These are phyloP conservation scores for Metarhizium robertsii DNA, from an alignment of 2,329 filamentous ascomycete genomes.

Conservation along the genomic window DNA sequence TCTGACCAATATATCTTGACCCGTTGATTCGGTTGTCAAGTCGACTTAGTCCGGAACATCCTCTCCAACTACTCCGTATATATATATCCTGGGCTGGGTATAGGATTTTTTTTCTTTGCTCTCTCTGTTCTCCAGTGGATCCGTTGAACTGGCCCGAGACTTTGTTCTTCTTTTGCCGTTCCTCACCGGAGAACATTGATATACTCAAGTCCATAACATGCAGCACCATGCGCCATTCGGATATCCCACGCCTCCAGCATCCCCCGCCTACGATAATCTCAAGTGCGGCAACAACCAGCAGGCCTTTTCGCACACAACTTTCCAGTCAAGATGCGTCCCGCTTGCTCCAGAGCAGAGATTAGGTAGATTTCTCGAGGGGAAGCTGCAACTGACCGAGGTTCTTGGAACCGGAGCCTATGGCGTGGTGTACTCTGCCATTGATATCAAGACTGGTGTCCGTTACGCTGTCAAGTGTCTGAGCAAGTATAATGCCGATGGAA, in stretches of 20 bases:
- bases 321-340: conserved; percentile 41
- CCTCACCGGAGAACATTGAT: conserved; percentile 14
- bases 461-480: conserved; percentile 97
- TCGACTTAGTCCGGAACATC: conserved; percentile 1
- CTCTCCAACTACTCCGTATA: background rate
- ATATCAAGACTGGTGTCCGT: conserved; percentile 67
- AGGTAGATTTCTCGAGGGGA: conserved; percentile 73
- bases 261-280: conserved; percentile 42
- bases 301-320: conserved; percentile 26
- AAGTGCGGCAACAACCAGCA: conserved; percentile 31
- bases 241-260: conserved; percentile 49
- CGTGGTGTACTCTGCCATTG: conserved; percentile 84
- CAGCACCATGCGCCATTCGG: conserved; percentile 48
- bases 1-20: conserved; percentile 23
- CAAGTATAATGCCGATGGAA: conserved; percentile 68
- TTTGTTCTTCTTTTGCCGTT: conserved; percentile 12
- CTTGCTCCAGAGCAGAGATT: conserved; percentile 73
- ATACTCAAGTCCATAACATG: conserved; percentile 35
- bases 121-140: background rate
- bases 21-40: conserved; percentile 42
- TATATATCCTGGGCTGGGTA: background rate
- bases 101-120: background rate
- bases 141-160: conserved; percentile 4
- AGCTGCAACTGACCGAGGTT: conserved; percentile 74
- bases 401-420: conserved; percentile 93